Evolutionary conservation across 192 early-diverging fungal species (phyloP).

Genomic region (Mortierella alpina): DNA sequence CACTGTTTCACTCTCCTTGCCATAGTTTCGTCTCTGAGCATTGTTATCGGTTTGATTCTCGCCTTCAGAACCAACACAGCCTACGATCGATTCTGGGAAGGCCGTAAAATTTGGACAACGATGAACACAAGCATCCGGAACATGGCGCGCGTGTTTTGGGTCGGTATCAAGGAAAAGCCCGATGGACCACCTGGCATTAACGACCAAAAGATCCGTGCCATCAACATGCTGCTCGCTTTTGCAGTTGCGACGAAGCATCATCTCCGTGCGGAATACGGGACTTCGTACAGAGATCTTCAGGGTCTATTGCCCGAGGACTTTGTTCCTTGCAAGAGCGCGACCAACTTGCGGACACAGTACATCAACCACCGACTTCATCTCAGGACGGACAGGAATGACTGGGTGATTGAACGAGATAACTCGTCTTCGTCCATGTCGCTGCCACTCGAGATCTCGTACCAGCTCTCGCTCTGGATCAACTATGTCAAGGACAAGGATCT

Average conservation of each 20-base stretch:
- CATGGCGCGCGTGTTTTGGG: slow-evolving; percentile 76
- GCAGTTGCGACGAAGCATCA: slow-evolving; percentile 68
- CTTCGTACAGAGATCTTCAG: slow-evolving; percentile 69
- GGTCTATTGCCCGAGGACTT: slow-evolving; percentile 67
- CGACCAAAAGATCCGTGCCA: slow-evolving; percentile 67
- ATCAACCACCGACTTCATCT: slow-evolving; percentile 38
- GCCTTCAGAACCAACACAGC: slow-evolving; percentile 89
- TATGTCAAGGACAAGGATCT: slow-evolving; percentile 57
- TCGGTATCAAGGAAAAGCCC: slow-evolving; percentile 62
- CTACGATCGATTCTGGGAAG: slow-evolving; percentile 83
- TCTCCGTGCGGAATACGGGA: slow-evolving; percentile 69
- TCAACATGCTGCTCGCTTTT: slow-evolving; percentile 67
- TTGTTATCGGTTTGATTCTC: slow-evolving; percentile 78
- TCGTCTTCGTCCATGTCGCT: slow-evolving; percentile 59
- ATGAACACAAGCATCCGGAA: slow-evolving; percentile 75
- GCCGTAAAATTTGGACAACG: slow-evolving; percentile 75
- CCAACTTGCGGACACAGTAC: slow-evolving; percentile 44
- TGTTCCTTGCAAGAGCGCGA: slow-evolving; percentile 56
- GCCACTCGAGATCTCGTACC: slow-evolving; percentile 61
- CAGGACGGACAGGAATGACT: slow-evolving; percentile 26
- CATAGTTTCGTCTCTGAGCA: slow-evolving; percentile 62
- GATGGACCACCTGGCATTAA: slow-evolving; percentile 48
- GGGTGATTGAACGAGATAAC: slow-evolving; percentile 43
- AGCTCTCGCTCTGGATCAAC: slow-evolving; percentile 62
- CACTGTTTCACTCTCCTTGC: slow-evolving; percentile 5